Evolutionary conservation across 108 stramenopile genomes (phyloP), one percentile per base, ranked within the genome.

Genomic region (Parietichytrium sp.): DNA sequence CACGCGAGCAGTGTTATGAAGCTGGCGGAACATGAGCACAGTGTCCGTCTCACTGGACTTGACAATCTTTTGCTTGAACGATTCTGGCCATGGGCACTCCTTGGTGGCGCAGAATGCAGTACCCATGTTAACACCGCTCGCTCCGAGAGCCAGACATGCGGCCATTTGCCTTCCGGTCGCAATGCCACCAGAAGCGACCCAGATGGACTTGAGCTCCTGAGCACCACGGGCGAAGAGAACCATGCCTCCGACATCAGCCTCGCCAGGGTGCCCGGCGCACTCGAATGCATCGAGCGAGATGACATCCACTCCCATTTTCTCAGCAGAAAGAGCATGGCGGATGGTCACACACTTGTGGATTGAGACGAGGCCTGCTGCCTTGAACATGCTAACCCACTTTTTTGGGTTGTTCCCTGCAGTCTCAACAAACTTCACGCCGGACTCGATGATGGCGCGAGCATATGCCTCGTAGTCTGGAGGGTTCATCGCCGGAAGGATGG

Each of bases 251-350:
- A 88, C 55, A 80, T 88, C 88, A 8, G 79, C 85, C 48, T 88
- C 88, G n/a, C 88, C 88, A 0, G 88, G 88, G 82, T 88, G 88
- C 25, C 88, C 88, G 1, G 86, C 88, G 54, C 88, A 88, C 84
- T 88, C 88, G 38, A 88, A 82, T 2, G 85, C 84, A 78, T 88
- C 88, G 16, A 88, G 48, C 29, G 48, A 52, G 7, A 88, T 86
- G 48, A 84, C 83, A 38, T 88, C 88, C 0, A 87, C 88, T 55
- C 83, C 83, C n/a, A 78, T 77, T 4, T 55, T 80, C 79, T 88
- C 88, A 1, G 88, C 88, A 36, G 47, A 49, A 20, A 52, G 80
- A 16, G 86, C 88, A 49, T 88, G 88, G 3, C 88, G 82, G n/a
- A 84, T 86, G 23, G 88, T 79, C 3, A 88, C 88, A 49, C 88